phyloP scores from a whole-genome alignment of 1,139 yeast genomes.

The Candida glucosophila region DNA sequence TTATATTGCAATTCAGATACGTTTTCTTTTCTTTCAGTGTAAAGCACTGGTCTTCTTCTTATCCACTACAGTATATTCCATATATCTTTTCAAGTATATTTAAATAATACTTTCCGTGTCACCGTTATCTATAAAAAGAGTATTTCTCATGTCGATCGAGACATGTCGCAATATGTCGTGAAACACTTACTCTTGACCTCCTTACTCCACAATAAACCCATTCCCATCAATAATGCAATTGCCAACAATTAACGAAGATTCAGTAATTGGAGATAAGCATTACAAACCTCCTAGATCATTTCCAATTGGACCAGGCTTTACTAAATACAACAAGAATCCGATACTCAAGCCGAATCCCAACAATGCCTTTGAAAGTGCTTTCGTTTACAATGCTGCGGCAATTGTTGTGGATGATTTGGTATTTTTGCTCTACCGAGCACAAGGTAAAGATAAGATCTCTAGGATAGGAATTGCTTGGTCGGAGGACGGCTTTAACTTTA shows the following conservation, averaged over 20 bases:
- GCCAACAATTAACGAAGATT: constrained; percentile 19
- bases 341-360: constrained; percentile 32
- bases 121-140: too few relatives aligned
- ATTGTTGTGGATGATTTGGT: constrained; percentile 34
- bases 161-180: too few relatives aligned
- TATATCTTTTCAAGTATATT: too few relatives aligned
- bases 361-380: constrained; percentile 32
- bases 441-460: constrained; percentile 25
- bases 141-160: too few relatives aligned
- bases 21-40: too few relatives aligned
- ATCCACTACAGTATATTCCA: too few relatives aligned
- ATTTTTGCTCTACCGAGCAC: constrained; percentile 33
- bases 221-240: too few relatives aligned
- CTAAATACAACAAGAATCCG: constrained; percentile 27
- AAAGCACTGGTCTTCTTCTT: too few relatives aligned
- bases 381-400: constrained; percentile 37
- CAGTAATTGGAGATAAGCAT: constrained; percentile 24
- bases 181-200: too few relatives aligned
- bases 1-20: too few relatives aligned
- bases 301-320: constrained; percentile 35
- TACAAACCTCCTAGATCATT: constrained; percentile 28
- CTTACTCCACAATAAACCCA: too few relatives aligned
- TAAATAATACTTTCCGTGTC: too few relatives aligned
- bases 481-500: constrained; percentile 27
- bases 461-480: constrained; percentile 38